Evolutionary conservation across 768 basidiomycete genomes (phyloP), one percentile per base, ranked within the genome.

Genomic region (Favolaschia claudopus): DNA sequence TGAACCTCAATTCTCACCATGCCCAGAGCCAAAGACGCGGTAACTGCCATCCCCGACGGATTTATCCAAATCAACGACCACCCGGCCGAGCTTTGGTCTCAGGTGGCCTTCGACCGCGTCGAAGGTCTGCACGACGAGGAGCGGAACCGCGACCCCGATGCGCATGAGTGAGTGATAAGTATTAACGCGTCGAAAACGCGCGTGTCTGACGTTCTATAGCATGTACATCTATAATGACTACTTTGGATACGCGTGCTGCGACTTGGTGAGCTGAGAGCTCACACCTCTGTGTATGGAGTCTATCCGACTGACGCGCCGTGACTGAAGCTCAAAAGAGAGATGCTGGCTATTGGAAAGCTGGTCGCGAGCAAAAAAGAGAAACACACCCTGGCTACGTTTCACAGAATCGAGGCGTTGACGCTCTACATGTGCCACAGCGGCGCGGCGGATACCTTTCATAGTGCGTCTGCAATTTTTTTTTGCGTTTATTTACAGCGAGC

Each of bases 161-260:
- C 45, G 45, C 58, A 60, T 36, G 51, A 22, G 58, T 60, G 51
- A 42, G 51, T 53, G 45, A 38, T 51, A 34, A 27, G n/a, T n/a
- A n/a, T n/a, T 51, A 34, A 27, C 9, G 19, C 2, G 27, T 22
- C 4, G 12, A 15, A 17, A 3, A 24, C 24, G 12, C 42, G 22
- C 34, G 7, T 33, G n/a, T 20, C n/a, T 22, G n/a, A 10, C n/a
- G 19, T 13, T 33, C 7, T 9, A 2, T 15, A 60, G 58, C 22
- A 1, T 60, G 4, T 60, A 60, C 32, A 54, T 60, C 7, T 60
- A 60, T 51, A 60, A 60, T 27, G 58, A 60, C 51, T n/a, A n/a
- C 51, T 60, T 60, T 12, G 58, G 58, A 34, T 60, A 60, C 45
- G 58, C 58, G 37, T 60, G 58, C 22, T 60, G 58, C 31, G 58